Evolutionary conservation across 78 protist genomes (phyloP).

Genomic region (Dictyostelium capitatum): DNA sequence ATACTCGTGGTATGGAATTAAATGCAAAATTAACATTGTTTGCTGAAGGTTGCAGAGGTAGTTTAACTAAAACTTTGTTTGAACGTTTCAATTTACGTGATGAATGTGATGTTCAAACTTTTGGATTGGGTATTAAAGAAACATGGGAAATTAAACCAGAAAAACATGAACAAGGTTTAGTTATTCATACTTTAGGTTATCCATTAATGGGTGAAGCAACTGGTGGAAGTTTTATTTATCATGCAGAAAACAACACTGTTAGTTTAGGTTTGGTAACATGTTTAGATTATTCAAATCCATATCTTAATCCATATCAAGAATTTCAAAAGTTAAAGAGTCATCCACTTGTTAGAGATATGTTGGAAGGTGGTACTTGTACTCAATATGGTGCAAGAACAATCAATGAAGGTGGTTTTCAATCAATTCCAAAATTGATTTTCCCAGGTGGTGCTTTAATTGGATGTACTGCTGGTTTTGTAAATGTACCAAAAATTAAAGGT

Average conservation of each 20-base stretch:
- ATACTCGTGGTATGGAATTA: conserved; percentile 96
- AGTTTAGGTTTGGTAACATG: conserved; percentile 94
- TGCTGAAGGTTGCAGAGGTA: conserved; percentile 98
- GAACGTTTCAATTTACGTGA: conserved; percentile 86
- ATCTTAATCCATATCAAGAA: conserved; percentile 94
- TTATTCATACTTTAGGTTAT: conserved; percentile 97
- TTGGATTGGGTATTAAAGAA: conserved; percentile 98
- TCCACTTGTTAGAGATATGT: conserved; percentile 72
- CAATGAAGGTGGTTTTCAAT: conserved; percentile 97
- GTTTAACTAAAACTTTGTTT: conserved; percentile 87
- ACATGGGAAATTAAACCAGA: conserved; percentile 94
- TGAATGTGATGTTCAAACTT: conserved; percentile 90
- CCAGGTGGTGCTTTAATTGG: conserved; percentile 96
- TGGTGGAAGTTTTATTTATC: conserved; percentile 98
- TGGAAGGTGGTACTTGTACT: conserved; percentile 93
- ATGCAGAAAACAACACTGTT: conserved; percentile 86
- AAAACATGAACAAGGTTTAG: conserved; percentile 85
- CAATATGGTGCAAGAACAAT: conserved; percentile 98
- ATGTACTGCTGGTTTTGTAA: conserved; percentile 97
- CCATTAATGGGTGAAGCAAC: conserved; percentile 90
- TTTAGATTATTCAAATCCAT: conserved; percentile 97
- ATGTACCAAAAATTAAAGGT: conserved; percentile 98
- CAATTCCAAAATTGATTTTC: conserved; percentile 94
- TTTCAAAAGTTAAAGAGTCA: conserved; percentile 93
- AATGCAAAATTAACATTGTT: conserved; percentile 92